phyloP scores from a whole-genome alignment of 768 basidiomycete genomes.

The Scleroderma bovista region DNA sequence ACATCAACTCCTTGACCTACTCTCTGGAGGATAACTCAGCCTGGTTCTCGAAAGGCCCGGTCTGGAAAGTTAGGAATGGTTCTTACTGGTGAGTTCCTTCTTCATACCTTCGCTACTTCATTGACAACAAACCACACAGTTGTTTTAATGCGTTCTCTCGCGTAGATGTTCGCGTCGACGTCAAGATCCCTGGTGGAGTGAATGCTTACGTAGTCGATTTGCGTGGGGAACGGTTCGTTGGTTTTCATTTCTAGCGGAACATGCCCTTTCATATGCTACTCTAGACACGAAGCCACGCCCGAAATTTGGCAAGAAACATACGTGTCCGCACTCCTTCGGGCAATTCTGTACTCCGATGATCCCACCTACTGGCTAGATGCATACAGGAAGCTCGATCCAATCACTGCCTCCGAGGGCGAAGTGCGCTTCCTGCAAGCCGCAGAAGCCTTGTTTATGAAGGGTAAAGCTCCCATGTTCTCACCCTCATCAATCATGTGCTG shows the following conservation, averaged over 20 bases:
- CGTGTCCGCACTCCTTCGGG: conserved; percentile 84
- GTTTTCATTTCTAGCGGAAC: not conserved
- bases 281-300: conserved; percentile 81
- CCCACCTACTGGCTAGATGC: conserved; percentile 86
- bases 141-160: conserved; percentile 98
- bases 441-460: conserved; percentile 84
- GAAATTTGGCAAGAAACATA: conserved; percentile 98
- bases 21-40: conserved; percentile 84
- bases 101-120: not conserved
- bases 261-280: not conserved
- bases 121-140: conserved; percentile 32
- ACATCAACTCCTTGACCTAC: conserved; percentile 98
- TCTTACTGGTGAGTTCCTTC: conserved; percentile 72
- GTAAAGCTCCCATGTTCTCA: conserved; percentile 29
- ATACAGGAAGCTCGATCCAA: conserved; percentile 93
- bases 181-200: conserved; percentile 97
- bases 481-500: not conserved
- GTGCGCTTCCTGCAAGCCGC: conserved; percentile 86
- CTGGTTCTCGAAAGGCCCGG: conserved; percentile 83
- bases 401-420: conserved; percentile 85
- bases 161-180: conserved; percentile 94
- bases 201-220: conserved; percentile 90
- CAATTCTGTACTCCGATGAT: conserved; percentile 95
- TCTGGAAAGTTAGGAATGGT: conserved; percentile 90
- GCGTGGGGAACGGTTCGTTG: conserved; percentile 85